Conservation (phyloP, 176 grass and related monocot species). For the Elaeis guineensis region DNA sequence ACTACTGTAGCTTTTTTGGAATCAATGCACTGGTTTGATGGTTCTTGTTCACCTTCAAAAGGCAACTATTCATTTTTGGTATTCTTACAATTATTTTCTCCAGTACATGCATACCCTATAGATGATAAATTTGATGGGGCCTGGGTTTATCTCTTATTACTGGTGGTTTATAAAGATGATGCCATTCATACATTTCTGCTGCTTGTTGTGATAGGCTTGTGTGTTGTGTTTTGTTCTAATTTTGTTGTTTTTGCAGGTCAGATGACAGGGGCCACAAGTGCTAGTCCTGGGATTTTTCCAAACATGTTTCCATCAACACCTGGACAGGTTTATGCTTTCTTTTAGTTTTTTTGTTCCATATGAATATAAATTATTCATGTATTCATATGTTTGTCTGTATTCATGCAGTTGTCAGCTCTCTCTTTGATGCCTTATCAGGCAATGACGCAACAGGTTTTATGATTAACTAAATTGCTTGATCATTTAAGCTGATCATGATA, state of each 20-base stretch:
- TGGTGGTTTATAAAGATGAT: slow-evolving; percentile 18
- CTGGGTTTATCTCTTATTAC: slow-evolving; percentile 1
- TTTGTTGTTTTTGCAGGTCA: slow-evolving; percentile 49
- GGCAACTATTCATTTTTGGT: slow-evolving; percentile 38
- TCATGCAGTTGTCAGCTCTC: slow-evolving; percentile 41
- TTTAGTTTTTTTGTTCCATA: neutral
- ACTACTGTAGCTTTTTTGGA: slow-evolving; percentile 76
- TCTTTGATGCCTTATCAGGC: slow-evolving; percentile 91
- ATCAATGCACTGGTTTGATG: slow-evolving; percentile 72
- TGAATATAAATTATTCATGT: too few relatives aligned
- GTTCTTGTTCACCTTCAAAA: slow-evolving; percentile 48
- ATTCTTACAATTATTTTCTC: slow-evolving; percentile 19
- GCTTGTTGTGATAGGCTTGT: slow-evolving; percentile 10
- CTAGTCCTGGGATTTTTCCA: slow-evolving; percentile 69
- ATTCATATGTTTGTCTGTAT: neutral
- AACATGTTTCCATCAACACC: slow-evolving; percentile 65
- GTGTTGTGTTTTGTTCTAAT: slow-evolving; percentile 11
- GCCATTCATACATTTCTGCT: slow-evolving; percentile 15
- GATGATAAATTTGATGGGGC: slow-evolving; percentile 4
- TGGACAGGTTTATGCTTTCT: slow-evolving; percentile 45
- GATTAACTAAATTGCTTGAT: too few relatives aligned
- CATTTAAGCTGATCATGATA: neutral
- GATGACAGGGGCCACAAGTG: slow-evolving; percentile 29
- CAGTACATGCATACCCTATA: slow-evolving; percentile 17
- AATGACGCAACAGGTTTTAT: slow-evolving; percentile 78